Conservation (phyloP, 2,329 filamentous ascomycete species). For the Aspergillus pseudotamarii region DNA sequence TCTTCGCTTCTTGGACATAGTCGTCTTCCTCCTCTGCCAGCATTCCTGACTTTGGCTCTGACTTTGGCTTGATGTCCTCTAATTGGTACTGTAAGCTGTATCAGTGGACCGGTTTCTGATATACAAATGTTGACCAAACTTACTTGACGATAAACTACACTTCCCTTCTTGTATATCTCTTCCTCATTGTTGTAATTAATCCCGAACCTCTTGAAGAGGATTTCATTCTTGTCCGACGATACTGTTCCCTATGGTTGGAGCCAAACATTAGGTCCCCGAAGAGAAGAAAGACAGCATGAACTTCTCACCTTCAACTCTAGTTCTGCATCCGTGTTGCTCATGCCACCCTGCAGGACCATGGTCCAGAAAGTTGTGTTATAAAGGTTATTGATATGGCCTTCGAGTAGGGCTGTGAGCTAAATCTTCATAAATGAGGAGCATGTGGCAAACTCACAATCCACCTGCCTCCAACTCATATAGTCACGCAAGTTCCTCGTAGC, state of each 20-base stretch:
- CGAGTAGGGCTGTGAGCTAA: not conserved
- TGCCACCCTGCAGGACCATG: constrained; percentile 75
- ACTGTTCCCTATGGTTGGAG: constrained; percentile 68
- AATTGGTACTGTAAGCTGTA: constrained; percentile 63
- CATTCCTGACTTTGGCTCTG: constrained; percentile 11
- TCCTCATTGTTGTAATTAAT: constrained; percentile 98
- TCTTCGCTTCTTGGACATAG: constrained; percentile 46
- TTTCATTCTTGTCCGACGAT: constrained; percentile 90
- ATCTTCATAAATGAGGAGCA: not conserved
- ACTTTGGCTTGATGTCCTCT: constrained; percentile 57
- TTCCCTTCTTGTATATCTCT: constrained; percentile 91
- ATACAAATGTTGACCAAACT: not conserved
- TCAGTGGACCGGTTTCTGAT: not conserved
- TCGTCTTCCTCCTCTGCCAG: constrained; percentile 20
- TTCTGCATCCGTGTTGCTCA: constrained; percentile 79
- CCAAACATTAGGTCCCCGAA: not conserved
- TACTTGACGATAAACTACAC: constrained; percentile 82
- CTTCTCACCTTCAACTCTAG: constrained; percentile 69
- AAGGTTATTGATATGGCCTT: constrained; percentile 95
- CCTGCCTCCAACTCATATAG: constrained; percentile 96
- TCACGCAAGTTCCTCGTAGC: constrained; percentile 80
- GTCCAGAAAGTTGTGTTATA: constrained; percentile 98
- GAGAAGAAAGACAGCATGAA: constrained; percentile 6
- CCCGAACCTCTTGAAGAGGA: constrained; percentile 81
- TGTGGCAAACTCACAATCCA: constrained; percentile 71